Percentiles rank a stretch among this genome's conserved stretches.
These are phyloP conservation scores for Eutrema heterophyllum DNA, from an alignment of 345 rosid genomes.

Conservation along the genomic window DNA sequence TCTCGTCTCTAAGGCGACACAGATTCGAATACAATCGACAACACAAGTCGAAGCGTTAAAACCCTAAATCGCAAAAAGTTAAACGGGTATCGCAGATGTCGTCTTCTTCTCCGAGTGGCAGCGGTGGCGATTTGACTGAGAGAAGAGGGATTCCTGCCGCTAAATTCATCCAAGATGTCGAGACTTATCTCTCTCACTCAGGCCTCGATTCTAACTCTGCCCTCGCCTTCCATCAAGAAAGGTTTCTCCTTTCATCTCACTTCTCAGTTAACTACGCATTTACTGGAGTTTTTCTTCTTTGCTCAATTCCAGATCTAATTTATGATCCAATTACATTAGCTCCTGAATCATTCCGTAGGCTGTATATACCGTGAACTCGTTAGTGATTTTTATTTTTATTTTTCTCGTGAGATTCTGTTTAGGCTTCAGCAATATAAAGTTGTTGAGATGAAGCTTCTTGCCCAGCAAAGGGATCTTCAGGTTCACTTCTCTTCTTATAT, in stretches of 20 bases:
- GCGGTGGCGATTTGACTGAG: slow-evolving; percentile 47
- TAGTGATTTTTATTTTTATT: background rate
- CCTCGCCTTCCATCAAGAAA: slow-evolving; percentile 88
- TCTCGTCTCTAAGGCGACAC: background rate
- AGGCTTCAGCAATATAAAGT: slow-evolving; percentile 86
- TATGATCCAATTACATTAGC: background rate
- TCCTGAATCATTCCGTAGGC: background rate
- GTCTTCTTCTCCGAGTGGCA: slow-evolving; percentile 32
- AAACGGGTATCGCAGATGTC: slow-evolving; percentile 19
- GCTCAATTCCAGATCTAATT: background rate
- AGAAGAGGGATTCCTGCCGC: slow-evolving; percentile 92
- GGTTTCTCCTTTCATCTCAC: slow-evolving; percentile 33
- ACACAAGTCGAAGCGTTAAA: too few species aligned
- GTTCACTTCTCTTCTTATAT: slow-evolving; percentile 8
- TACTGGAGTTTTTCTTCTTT: background rate
- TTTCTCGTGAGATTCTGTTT: background rate
- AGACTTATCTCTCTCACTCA: slow-evolving; percentile 58
- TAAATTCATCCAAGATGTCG: slow-evolving; percentile 82
- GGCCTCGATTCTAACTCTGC: slow-evolving; percentile 76
- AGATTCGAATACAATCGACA: too few species aligned
- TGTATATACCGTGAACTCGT: background rate
- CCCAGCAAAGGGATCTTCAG: slow-evolving; percentile 84
- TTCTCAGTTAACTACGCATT: background rate
- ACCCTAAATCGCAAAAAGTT: slow-evolving; percentile 26
- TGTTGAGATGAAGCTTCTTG: slow-evolving; percentile 89